phyloP scores from a whole-genome alignment of 805 yeast genomes.

The Ogataea nitratoaversa region DNA sequence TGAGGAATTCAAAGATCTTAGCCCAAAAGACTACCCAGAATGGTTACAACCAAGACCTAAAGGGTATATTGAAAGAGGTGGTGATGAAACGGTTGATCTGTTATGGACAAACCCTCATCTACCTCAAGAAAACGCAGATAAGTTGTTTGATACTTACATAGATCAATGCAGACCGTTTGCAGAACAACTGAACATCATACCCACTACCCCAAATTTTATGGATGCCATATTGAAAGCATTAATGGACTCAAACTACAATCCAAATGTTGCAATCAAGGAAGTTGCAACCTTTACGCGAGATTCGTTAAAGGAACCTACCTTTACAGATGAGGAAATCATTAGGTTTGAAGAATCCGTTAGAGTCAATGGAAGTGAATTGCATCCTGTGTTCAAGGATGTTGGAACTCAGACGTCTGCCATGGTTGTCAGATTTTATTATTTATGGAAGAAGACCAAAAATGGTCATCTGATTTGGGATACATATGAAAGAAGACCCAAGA shows the following conservation, averaged over 20 bases:
- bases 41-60: conserved; percentile 79
- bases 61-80: conserved; percentile 84
- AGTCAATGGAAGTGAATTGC: conserved; percentile 72
- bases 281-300: conserved; percentile 50
- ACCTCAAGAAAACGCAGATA: not conserved
- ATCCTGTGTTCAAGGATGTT: conserved; percentile 69
- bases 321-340: conserved; percentile 56
- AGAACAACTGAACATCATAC: conserved; percentile 44
- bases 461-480: conserved; percentile 83
- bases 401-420: conserved; percentile 67
- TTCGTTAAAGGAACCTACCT: conserved; percentile 71
- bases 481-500: conserved; percentile 64
- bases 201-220: conserved; percentile 74
- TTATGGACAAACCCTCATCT: conserved; percentile 54
- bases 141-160: conserved; percentile 45
- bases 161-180: conserved; percentile 56
- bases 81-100: conserved; percentile 57
- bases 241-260: conserved; percentile 48
- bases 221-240: conserved; percentile 65
- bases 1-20: conserved; percentile 36
- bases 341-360: conserved; percentile 73
- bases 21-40: conserved; percentile 50
- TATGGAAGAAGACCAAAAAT: conserved; percentile 83
- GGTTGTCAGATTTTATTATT: conserved; percentile 81
- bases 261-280: conserved; percentile 41